Conservation (phyloP, 495 filamentous ascomycete genomes). For the Hypoxylon fragiforme region DNA sequence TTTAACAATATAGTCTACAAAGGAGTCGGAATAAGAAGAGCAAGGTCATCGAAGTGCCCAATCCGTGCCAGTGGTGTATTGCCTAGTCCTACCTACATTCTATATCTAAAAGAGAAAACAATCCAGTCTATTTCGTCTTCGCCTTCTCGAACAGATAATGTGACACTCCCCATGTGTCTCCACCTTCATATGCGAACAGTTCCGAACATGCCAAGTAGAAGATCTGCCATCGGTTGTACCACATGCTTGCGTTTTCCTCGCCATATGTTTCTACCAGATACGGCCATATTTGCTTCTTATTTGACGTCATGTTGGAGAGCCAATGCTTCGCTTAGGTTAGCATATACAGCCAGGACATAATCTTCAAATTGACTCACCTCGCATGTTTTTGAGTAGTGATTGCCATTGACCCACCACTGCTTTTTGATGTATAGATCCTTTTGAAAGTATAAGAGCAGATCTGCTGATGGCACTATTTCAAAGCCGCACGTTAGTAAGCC, state of each 20-base stretch:
- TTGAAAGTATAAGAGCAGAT: slow-evolving; percentile 67
- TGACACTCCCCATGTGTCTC: slow-evolving; percentile 65
- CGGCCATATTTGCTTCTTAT: slow-evolving; percentile 60
- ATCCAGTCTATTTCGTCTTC: too few relatives aligned
- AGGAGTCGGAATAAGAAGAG: too few relatives aligned
- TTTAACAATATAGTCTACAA: too few relatives aligned
- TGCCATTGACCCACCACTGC: slow-evolving; percentile 68
- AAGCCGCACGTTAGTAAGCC: slow-evolving; percentile 7
- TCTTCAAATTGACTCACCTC: slow-evolving; percentile 48
- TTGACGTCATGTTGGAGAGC: slow-evolving; percentile 56
- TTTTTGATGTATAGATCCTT: slow-evolving; percentile 57
- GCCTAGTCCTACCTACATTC: too few relatives aligned
- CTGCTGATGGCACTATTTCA: slow-evolving; percentile 60
- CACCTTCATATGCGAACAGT: slow-evolving; percentile 62
- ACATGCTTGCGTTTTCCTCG: slow-evolving; percentile 54
- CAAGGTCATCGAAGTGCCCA: too few relatives aligned
- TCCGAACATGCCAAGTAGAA: slow-evolving; percentile 72
- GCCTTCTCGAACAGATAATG: slow-evolving; percentile 65
- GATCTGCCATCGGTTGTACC: slow-evolving; percentile 69
- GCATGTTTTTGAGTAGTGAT: slow-evolving; percentile 66
- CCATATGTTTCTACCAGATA: slow-evolving; percentile 64
- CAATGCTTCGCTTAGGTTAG: slow-evolving; percentile 53
- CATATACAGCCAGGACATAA: slow-evolving; percentile 1
- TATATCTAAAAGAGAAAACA: too few relatives aligned
- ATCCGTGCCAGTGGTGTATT: too few relatives aligned